A percentile compares a stretch with the other conserved stretches of the same genome.
Conservation (phyloP, 768 basidiomycete species). For the Xerocomellus amylosporus region DNA sequence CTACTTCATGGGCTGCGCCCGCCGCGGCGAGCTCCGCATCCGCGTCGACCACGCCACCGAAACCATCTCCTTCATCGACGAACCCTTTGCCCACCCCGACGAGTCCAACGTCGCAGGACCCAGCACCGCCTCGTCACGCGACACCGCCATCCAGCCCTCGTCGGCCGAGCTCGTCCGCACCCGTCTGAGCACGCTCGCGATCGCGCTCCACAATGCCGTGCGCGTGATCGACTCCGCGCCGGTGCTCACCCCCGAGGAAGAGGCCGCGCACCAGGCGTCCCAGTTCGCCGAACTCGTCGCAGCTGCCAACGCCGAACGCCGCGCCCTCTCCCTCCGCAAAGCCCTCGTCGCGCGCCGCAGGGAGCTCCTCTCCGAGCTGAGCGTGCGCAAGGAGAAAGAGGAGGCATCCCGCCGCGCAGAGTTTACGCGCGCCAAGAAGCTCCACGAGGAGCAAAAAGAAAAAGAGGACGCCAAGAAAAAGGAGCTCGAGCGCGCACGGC, state of each 20-base stretch:
- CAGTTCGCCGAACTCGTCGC: constrained; percentile 58
- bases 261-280: constrained; percentile 43
- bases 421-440: constrained; percentile 58
- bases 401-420: constrained; percentile 80
- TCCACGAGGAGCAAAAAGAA: constrained; percentile 59
- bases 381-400: constrained; percentile 84
- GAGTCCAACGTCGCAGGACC: constrained; percentile 29
- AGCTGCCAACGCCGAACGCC: constrained; percentile 70
- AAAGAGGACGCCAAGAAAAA: constrained; percentile 59
- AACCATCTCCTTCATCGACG: constrained; percentile 80
- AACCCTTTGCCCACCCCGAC: constrained; percentile 53
- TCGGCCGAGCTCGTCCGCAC: constrained; percentile 72
- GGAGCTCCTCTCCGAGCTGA: constrained; percentile 81
- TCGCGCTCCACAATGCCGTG: constrained; percentile 70
- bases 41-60: constrained; percentile 87
- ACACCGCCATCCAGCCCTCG: constrained; percentile 66
- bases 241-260: constrained; percentile 41
- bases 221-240: constrained; percentile 47
- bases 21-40: constrained; percentile 80
- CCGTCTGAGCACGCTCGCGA: constrained; percentile 74
- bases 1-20: constrained; percentile 90
- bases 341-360: constrained; percentile 81
- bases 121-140: constrained; percentile 22
- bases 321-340: constrained; percentile 71
- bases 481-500: constrained; percentile 76